Evolutionary conservation across 164 flowering plant genomes (phyloP), one percentile per base, ranked within the genome.

Genomic region (Vitis rotundifolia): DNA sequence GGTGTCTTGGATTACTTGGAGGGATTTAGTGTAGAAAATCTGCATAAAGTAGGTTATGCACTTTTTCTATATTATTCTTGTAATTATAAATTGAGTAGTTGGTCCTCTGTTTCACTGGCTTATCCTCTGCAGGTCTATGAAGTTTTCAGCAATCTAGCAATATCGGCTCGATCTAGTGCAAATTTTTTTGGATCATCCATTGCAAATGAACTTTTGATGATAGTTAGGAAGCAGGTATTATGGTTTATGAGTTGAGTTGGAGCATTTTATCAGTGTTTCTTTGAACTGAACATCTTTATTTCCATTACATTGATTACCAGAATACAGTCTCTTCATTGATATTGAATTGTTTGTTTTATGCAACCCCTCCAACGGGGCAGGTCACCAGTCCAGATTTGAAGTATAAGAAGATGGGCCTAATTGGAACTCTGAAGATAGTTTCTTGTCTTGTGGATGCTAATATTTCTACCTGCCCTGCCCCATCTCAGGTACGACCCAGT

Each of bases 1-100:
- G 97, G 97, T 37, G 76, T 92, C 60, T 72, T 92, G 84, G 98
- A 92, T 76, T 92, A 85, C 73, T 75, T 92, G 85, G 98, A 92
- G 76, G 90, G 89, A 51, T 88, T 91, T 82, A 79, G 67, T 61
- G 72, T 77, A 67, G 87, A 79, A 71, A 84, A 86, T 80, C 77
- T 89, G 61, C 89, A 86, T 73, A 91, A 88, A 92, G 98, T 88
- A 76, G 82, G 84, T 82, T 68, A 37, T 10, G 11, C 63, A 29
- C 12, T 44, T 52, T 13, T 5, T 52, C 26, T 57, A 51, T 61
- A 54, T 31, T 49, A 19, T 15, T 22, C 31, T 44, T 9, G 29
- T n/a, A 14, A 56, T 37, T 54, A 29, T 12, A 37, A 11, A 6
- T 49, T 1, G n/a, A 10, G 26, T 49, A 26, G 29, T 49, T 49